phyloP scores from a whole-genome alignment of 805 yeast species.

The Sporopachydermia lactativora region DNA sequence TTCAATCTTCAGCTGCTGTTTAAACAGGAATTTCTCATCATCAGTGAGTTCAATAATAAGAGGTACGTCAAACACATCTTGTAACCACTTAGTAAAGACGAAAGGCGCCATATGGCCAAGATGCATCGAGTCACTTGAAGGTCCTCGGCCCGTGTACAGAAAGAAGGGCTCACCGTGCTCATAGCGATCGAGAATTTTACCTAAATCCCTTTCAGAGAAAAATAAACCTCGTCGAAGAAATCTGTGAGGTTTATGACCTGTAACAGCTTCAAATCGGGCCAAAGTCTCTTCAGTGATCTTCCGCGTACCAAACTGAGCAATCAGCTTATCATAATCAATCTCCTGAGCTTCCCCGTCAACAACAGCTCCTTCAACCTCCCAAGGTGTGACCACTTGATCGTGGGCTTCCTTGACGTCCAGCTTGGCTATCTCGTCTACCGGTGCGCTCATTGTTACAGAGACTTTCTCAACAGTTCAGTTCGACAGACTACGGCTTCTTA shows the following conservation, averaged over 20 bases:
- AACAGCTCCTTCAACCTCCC: constrained; percentile 99
- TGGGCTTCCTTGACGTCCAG: constrained; percentile 1
- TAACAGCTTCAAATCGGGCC: constrained; percentile 58
- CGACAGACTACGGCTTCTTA: too few relatives aligned
- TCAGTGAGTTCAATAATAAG: constrained; percentile 89
- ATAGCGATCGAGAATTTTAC: constrained; percentile 67
- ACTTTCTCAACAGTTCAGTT: too few relatives aligned
- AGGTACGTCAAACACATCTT: constrained; percentile 94
- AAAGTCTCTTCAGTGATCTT: constrained; percentile 57
- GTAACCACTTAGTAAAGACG: constrained; percentile 92
- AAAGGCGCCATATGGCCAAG: constrained; percentile 96
- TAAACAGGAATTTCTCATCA: constrained; percentile 93
- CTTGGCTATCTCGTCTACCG: not conserved
- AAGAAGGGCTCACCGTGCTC: constrained; percentile 94
- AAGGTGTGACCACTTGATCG: constrained; percentile 72
- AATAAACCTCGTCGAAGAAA: constrained; percentile 83
- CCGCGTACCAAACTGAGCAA: constrained; percentile 77
- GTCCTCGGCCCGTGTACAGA: constrained; percentile 95
- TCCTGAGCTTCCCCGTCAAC: constrained; percentile 87
- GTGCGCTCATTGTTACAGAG: too few relatives aligned
- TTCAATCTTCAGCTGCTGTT: constrained; percentile 74
- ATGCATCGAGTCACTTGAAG: constrained; percentile 88
- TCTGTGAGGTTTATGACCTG: constrained; percentile 88
- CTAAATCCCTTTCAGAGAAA: constrained; percentile 63
- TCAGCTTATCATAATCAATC: constrained; percentile 83